A percentile compares a stretch with the other conserved stretches of the same genome.
These are phyloP conservation scores for Saccharomyces kudriavzevii DNA, from an alignment of 805 yeast genomes.

Conservation along the genomic window DNA sequence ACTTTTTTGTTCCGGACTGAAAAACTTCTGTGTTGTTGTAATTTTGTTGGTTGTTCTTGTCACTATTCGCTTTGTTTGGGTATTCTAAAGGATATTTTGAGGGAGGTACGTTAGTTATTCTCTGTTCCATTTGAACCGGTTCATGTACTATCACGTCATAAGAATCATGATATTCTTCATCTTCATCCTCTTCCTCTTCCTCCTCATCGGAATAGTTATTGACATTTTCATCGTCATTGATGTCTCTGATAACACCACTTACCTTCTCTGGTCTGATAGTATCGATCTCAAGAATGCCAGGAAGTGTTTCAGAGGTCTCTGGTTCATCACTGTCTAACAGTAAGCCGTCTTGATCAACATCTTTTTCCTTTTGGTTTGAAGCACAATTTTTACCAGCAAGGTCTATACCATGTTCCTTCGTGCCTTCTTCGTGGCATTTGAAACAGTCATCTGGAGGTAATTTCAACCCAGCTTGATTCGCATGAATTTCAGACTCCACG, in stretches of 20 bases:
- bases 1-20: constrained; percentile 29
- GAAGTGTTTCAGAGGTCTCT: not conserved
- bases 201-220: not conserved
- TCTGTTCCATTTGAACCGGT: not conserved
- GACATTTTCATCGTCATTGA: not conserved
- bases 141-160: not conserved
- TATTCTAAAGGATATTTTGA: not conserved
- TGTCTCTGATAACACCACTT: not conserved
- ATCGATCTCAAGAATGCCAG: not conserved
- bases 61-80: not conserved
- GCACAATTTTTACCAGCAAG: not conserved
- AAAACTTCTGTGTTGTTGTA: not conserved
- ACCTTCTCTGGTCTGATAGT: not conserved
- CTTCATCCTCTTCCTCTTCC: not conserved
- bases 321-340: not conserved
- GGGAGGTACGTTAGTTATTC: not conserved
- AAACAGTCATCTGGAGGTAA: not conserved
- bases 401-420: not conserved
- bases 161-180: not conserved
- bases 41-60: not conserved
- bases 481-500: not conserved
- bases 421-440: not conserved
- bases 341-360: not conserved
- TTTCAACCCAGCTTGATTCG: not conserved
- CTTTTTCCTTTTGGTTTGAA: not conserved